Evolutionary conservation across 2,329 filamentous ascomycete species (phyloP), one percentile per base, ranked within the genome.

Genomic region (Tolypocladium ovalisporum): DNA sequence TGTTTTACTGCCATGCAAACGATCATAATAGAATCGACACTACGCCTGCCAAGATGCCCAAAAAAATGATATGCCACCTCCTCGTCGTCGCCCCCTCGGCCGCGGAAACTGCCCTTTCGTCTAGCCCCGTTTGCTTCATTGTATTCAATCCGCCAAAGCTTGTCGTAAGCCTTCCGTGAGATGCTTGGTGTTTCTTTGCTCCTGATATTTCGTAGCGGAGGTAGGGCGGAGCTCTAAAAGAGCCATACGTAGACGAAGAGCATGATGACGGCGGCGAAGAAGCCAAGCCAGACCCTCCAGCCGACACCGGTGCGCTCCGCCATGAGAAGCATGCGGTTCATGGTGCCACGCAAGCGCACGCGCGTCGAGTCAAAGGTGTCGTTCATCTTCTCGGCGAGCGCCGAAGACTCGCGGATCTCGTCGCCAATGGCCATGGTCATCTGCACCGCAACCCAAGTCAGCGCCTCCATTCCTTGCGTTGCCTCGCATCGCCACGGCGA

Each of bases 271-370:
- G 86, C 88, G 7, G 84, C 79, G 70, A 99, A 96, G 74, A 99
- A 99, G 49, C 78, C 80, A 55, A 97, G 71, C 94, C 94, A 99
- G 58, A 92, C 88, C 73, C 84, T 93, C 94, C 94, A 99, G 67
- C 91, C 87, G 12, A 99, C 87, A n/a, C 94, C 94, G 2, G 92
- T 96, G 66, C 85, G 81, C 75, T 97, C 84, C 5, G 94, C 94
- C 94, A 99, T 99, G 56, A 93, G 70, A 63, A 97, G 75, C 94
- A 99, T 99, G 59, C 92, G 81, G 70, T 90, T 96, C 94, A 99
- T 97, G 22, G 95, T 97, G 56, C 93, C 91, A 51, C 86, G 83
- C 61, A 99, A 77, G 62, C 89, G 83, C 55, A 91, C 75, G 37
- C 92, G 79, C 56, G 93, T 95, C 65, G 83, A 85, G 70, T 97